These are phyloP conservation scores for Paxillus ammoniavirescens DNA, from an alignment of 768 basidiomycete species.

Conservation along the genomic window DNA sequence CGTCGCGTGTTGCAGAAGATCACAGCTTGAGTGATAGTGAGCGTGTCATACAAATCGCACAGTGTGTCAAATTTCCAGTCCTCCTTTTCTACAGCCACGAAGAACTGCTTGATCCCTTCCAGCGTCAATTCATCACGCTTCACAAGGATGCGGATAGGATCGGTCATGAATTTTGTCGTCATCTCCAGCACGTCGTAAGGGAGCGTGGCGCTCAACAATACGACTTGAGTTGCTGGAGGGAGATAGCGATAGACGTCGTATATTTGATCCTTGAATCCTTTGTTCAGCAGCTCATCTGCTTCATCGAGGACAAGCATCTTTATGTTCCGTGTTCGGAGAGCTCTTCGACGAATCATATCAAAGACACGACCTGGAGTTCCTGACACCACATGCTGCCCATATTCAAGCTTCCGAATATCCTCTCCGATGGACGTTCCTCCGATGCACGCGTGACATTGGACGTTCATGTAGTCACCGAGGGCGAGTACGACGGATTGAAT, in stretches of 20 bases:
- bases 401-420: conserved; percentile 95
- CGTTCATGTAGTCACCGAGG: conserved; percentile 98
- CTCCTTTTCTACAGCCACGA: conserved; percentile 98
- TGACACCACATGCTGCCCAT: conserved; percentile 96
- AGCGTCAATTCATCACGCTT: conserved; percentile 99
- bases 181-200: conserved; percentile 98
- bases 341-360: conserved; percentile 96
- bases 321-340: conserved; percentile 92
- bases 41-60: conserved; percentile 95
- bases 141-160: conserved; percentile 96
- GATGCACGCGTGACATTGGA: conserved; percentile 98
- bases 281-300: conserved; percentile 95
- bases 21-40: conserved; percentile 98
- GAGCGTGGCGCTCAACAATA: conserved; percentile 92
- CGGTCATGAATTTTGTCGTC: conserved; percentile 99
- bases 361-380: conserved; percentile 98
- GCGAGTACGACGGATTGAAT: conserved; percentile 97
- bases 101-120: conserved; percentile 95
- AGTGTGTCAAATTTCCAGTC: conserved; percentile 99
- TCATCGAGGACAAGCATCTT: conserved; percentile 96
- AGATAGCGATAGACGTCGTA: conserved; percentile 98
- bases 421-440: conserved; percentile 97
- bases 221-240: conserved; percentile 95
- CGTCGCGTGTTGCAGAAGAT: conserved; percentile 98
- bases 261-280: conserved; percentile 99